phyloP scores from a whole-genome alignment of 805 yeast genomes.

The Nakazawaea siamensis region DNA sequence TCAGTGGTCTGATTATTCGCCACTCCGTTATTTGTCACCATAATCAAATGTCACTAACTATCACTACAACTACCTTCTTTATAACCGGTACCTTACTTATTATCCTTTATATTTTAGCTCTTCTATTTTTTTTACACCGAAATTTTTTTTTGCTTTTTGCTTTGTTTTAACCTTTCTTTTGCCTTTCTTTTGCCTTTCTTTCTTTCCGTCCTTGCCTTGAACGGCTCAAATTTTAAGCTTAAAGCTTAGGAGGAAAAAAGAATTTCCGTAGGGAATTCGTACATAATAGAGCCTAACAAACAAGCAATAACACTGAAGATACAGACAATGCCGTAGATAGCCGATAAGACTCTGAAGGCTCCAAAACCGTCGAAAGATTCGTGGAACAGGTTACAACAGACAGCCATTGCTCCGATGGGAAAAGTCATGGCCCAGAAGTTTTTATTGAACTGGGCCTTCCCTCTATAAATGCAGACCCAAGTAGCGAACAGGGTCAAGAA shows the following conservation, averaged over 20 bases:
- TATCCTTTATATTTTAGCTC: too few relatives aligned
- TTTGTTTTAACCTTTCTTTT: background rate
- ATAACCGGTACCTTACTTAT: too few relatives aligned
- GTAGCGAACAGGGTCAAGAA: constrained; percentile 28
- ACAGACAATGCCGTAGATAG: constrained; percentile 50
- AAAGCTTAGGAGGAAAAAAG: background rate
- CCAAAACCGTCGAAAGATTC: constrained; percentile 33
- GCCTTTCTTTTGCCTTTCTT: background rate
- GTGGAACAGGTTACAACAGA: constrained; percentile 48
- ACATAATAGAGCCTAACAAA: constrained; percentile 25
- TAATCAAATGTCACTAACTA: too few relatives aligned
- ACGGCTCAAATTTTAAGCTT: background rate
- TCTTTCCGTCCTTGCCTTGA: background rate
- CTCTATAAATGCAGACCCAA: constrained; percentile 16
- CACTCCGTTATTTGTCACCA: too few relatives aligned
- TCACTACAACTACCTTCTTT: too few relatives aligned
- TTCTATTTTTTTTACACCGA: too few relatives aligned
- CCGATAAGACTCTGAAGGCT: constrained; percentile 55
- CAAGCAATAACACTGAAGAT: constrained; percentile 37
- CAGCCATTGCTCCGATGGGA: constrained; percentile 79
- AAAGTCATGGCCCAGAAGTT: constrained; percentile 84
- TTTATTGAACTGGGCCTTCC: constrained; percentile 29
- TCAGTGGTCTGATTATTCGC: too few relatives aligned
- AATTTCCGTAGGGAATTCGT: constrained; percentile 19
- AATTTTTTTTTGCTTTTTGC: background rate